These are phyloP conservation scores for Solanum sejunctum DNA, from an alignment of 257 asterid genomes.

Conservation along the genomic window DNA sequence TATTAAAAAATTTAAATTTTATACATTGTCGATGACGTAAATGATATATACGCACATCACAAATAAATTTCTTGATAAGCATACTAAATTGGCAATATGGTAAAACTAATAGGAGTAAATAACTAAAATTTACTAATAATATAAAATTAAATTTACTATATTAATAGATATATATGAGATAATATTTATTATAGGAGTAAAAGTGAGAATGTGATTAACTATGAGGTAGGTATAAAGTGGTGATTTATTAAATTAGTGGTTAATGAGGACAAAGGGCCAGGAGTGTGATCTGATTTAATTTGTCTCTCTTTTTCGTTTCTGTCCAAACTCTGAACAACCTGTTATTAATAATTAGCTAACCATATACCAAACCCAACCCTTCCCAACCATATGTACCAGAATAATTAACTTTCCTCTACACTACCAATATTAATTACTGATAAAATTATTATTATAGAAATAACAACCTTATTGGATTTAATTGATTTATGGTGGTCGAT, in stretches of 20 bases:
- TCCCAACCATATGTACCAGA: conserved; percentile 14
- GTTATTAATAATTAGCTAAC: conserved; percentile 27
- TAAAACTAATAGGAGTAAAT: too few relatives aligned
- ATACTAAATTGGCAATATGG: too few relatives aligned
- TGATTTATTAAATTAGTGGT: conserved; percentile 10
- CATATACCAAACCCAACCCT: neutral
- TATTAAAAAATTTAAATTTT: neutral
- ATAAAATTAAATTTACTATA: neutral
- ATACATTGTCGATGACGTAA: too few relatives aligned
- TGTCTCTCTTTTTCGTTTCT: neutral
- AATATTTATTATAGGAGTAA: neutral
- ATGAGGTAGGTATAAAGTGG: conserved; percentile 52
- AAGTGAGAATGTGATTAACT: conserved; percentile 1
- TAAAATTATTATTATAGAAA: neutral
- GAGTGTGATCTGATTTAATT: conserved; percentile 18
- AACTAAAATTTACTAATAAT: neutral
- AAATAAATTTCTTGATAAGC: too few relatives aligned
- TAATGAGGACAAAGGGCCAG: conserved; percentile 5
- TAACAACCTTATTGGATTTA: neutral
- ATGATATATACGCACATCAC: neutral
- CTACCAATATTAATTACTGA: neutral
- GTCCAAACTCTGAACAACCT: conserved; percentile 38
- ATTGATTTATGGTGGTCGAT: neutral
- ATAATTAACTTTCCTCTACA: neutral
- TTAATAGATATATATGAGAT: neutral